These are phyloP conservation scores for Aegilops sharonensis DNA, from an alignment of 176 grass and related monocot species.

Conservation along the genomic window DNA sequence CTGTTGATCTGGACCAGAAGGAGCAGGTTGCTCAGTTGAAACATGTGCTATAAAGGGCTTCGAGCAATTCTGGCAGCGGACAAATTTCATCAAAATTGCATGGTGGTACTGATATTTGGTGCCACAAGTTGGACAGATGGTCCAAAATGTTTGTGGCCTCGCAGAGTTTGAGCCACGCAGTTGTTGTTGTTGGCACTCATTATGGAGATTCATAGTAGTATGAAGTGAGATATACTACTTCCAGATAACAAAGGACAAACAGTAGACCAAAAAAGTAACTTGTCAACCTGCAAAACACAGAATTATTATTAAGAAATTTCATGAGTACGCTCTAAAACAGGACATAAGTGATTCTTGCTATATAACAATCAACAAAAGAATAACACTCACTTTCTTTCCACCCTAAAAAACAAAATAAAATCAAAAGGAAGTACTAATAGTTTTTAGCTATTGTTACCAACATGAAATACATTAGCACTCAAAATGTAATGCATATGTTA, in stretches of 20 bases:
- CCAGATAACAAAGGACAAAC: not conserved
- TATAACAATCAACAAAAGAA: no score
- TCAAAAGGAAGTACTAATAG: no score
- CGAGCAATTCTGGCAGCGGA: slow-evolving; percentile 81
- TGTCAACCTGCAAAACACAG: slow-evolving; percentile 20
- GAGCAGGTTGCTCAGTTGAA: slow-evolving; percentile 44
- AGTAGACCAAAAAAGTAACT: slow-evolving; percentile 1
- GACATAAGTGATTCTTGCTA: not conserved
- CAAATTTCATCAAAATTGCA: slow-evolving; percentile 58
- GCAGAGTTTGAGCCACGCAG: slow-evolving; percentile 25
- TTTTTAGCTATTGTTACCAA: no score
- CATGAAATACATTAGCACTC: no score
- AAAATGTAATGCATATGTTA: no score
- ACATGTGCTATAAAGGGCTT: slow-evolving; percentile 75
- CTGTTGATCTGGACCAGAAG: slow-evolving; percentile 23
- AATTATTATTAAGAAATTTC: slow-evolving; percentile 1
- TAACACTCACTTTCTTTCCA: no score
- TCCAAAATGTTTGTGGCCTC: slow-evolving; percentile 67
- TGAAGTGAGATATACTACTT: slow-evolving; percentile 16
- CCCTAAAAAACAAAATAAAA: no score
- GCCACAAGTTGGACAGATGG: slow-evolving; percentile 64
- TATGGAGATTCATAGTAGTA: slow-evolving; percentile 29
- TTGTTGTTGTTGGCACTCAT: not conserved
- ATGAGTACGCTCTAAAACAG: not conserved
- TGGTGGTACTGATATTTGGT: slow-evolving; percentile 82